Evolutionary conservation across 176 grass and related monocot genomes (phyloP).

Genomic region (Cocos nucifera): DNA sequence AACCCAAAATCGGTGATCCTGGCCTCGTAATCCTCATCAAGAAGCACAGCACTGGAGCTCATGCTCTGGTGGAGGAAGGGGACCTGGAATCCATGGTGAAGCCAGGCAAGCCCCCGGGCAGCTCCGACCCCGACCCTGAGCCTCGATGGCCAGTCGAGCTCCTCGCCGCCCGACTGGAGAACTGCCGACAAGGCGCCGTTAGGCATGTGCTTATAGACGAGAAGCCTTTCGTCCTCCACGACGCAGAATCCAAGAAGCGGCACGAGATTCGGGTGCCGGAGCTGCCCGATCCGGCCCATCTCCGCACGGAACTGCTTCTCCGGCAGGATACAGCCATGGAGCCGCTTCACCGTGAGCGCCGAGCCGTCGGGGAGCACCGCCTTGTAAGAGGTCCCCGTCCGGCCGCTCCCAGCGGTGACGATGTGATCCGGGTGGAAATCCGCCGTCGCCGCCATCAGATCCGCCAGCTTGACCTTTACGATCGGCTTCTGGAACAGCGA

Average conservation of each 20-base stretch:
- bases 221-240: conserved; percentile 84
- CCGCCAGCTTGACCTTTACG: conserved; percentile 16
- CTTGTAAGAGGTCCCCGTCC: conserved; percentile 10
- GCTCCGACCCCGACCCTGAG: conserved; percentile 70
- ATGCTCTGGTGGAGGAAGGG: conserved; percentile 76
- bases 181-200: conserved; percentile 50
- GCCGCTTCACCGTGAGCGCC: conserved; percentile 12
- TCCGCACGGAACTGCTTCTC: conserved; percentile 48
- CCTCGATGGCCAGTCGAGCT: conserved; percentile 58
- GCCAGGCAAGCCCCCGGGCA: conserved; percentile 75
- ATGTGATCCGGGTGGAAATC: conserved; percentile 10
- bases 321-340: not conserved
- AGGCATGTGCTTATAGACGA: conserved; percentile 95
- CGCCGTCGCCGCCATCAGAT: conserved; percentile 12
- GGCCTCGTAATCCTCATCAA: conserved; percentile 82
- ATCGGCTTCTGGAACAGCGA: conserved; percentile 17
- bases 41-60: conserved; percentile 71
- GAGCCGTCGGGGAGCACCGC: conserved; percentile 12
- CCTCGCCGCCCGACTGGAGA: conserved; percentile 40
- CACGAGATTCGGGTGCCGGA: conserved; percentile 87
- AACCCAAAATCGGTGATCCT: conserved; percentile 90
- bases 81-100: conserved; percentile 87
- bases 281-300: conserved; percentile 72
- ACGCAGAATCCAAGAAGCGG: conserved; percentile 91
- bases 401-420: conserved; percentile 7